A percentile compares a stretch with the other conserved stretches of the same genome.
These are phyloP conservation scores for Amauroascus verrucosus DNA, from an alignment of 2,329 filamentous ascomycete genomes.

Conservation along the genomic window DNA sequence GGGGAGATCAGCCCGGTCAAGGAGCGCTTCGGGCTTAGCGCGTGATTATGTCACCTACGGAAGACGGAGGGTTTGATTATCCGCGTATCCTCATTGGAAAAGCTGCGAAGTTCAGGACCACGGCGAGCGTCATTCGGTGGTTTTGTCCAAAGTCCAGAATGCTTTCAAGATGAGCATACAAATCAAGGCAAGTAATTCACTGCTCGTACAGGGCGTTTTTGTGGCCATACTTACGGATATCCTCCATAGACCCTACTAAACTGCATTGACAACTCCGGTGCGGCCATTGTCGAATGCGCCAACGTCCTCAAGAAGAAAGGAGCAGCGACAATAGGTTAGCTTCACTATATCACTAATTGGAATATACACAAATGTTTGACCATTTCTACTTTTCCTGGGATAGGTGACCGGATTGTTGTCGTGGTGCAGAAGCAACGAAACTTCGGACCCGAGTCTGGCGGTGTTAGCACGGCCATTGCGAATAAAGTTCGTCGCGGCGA, in stretches of 20 bases:
- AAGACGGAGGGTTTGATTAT: background rate
- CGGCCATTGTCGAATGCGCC: constrained; percentile 91
- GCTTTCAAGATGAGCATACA: constrained; percentile 66
- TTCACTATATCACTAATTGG: background rate
- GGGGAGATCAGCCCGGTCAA: background rate
- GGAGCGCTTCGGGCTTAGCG: background rate
- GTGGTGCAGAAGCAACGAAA: constrained; percentile 93
- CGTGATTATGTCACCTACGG: background rate
- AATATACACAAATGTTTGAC: background rate
- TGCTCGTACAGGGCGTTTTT: background rate
- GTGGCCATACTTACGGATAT: background rate
- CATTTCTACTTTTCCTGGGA: background rate
- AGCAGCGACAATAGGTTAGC: constrained; percentile 70
- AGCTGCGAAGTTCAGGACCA: background rate
- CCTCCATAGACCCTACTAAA: constrained; percentile 74
- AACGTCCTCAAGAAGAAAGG: constrained; percentile 87
- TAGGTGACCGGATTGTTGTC: constrained; percentile 92
- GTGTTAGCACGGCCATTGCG: constrained; percentile 61
- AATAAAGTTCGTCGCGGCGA: constrained; percentile 96
- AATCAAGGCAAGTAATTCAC: constrained; percentile 52
- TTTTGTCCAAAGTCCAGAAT: constrained; percentile 23
- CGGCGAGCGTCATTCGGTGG: no score
- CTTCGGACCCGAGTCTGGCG: constrained; percentile 59
- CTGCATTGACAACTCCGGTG: constrained; percentile 99
- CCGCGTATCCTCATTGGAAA: background rate